A percentile compares a stretch with the other conserved stretches of the same genome.
phyloP scores from a whole-genome alignment of 1,284 basidiomycete genomes.

The Ceratobasidium sp. region DNA sequence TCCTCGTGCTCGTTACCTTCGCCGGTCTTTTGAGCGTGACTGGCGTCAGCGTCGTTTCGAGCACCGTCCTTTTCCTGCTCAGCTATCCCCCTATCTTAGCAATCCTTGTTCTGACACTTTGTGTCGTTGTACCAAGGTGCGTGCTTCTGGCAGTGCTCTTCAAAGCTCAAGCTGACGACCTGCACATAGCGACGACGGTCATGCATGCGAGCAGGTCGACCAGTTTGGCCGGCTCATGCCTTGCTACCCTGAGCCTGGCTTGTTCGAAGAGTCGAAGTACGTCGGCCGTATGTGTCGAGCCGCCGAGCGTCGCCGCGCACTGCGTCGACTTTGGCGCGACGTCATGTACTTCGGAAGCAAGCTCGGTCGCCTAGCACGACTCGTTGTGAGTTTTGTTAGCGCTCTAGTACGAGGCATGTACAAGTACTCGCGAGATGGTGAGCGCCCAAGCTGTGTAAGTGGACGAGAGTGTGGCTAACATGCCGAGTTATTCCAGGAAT shows the following conservation, averaged over 20 bases:
- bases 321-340: background rate
- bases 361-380: too few species aligned
- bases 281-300: constrained; percentile 6
- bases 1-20: background rate
- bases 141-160: background rate
- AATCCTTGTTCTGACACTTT: background rate
- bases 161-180: background rate
- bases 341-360: background rate
- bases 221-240: background rate
- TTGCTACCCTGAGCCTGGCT: background rate
- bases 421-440: too few species aligned
- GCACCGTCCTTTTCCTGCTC: background rate
- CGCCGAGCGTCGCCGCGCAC: background rate
- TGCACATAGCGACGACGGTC: background rate
- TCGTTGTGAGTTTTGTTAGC: too few species aligned
- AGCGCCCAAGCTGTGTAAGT: too few species aligned
- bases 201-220: constrained; percentile 1
- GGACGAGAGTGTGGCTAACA: too few species aligned
- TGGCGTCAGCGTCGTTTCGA: background rate
- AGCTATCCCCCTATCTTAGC: background rate
- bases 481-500: too few species aligned
- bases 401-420: too few species aligned
- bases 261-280: background rate
- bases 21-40: background rate
- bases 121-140: background rate